These are phyloP conservation scores for Halteria grandinella DNA, from an alignment of 73 alveolate species.

Conservation along the genomic window DNA sequence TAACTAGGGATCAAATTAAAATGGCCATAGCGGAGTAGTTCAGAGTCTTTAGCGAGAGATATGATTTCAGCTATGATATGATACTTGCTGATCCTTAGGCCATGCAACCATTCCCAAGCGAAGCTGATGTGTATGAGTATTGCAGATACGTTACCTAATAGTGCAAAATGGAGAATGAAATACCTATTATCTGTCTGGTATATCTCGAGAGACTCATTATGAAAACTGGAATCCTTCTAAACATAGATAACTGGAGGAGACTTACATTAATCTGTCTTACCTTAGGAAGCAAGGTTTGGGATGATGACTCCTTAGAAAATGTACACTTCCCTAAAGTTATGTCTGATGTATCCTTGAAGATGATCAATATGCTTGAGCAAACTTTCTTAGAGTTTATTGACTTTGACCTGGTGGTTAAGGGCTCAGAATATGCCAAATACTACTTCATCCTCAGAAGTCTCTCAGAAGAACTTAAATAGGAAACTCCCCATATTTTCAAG, in stretches of 20 bases:
- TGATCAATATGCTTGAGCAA: constrained; percentile 96
- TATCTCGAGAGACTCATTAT: constrained; percentile 96
- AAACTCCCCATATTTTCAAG: too few species aligned
- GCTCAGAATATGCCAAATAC: constrained; percentile 96
- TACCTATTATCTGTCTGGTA: constrained; percentile 92
- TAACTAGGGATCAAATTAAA: constrained; percentile 40
- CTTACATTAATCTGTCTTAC: constrained; percentile 90
- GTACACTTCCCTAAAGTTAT: constrained; percentile 97
- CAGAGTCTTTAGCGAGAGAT: constrained; percentile 54
- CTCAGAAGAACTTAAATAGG: constrained; percentile 80
- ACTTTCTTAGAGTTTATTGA: constrained; percentile 88
- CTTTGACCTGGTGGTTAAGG: constrained; percentile 91
- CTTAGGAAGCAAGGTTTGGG: constrained; percentile 98
- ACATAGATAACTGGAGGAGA: constrained; percentile 97
- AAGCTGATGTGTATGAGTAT: constrained; percentile 45
- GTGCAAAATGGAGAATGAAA: constrained; percentile 96
- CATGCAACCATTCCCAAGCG: too few species aligned
- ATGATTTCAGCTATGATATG: too few species aligned
- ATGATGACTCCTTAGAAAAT: constrained; percentile 99
- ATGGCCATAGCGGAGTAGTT: constrained; percentile 28
- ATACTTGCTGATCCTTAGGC: too few species aligned
- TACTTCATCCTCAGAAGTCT: constrained; percentile 93
- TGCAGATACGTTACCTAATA: constrained; percentile 86
- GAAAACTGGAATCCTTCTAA: constrained; percentile 92
- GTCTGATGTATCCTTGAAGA: constrained; percentile 88